A percentile compares a stretch with the other conserved stretches of the same genome.
Conservation (phyloP, 2,329 filamentous ascomycete species). For the Fusarium chaquense region DNA sequence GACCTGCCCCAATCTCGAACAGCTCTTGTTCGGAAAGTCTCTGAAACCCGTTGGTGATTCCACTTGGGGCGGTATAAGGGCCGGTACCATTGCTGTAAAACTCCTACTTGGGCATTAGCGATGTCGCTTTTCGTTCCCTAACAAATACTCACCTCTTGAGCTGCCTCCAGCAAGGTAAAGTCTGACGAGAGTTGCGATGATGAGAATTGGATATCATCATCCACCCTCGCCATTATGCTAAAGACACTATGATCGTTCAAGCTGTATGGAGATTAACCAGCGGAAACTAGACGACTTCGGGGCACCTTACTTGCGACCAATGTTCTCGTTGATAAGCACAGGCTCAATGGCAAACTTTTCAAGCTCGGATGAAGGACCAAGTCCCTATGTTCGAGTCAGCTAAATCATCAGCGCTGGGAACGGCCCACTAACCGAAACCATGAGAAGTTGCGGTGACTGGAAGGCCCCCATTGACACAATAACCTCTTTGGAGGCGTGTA, state of each 20-base stretch:
- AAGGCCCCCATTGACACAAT: slow-evolving; percentile 13
- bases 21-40: slow-evolving; percentile 8
- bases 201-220: not conserved
- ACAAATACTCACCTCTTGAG: not conserved
- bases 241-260: slow-evolving; percentile 18
- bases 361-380: not conserved
- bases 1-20: not conserved
- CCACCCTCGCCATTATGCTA: slow-evolving; percentile 17
- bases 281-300: fast-evolving
- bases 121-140: fast-evolving
- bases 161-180: not conserved
- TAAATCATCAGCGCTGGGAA: fast-evolving
- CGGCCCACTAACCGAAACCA: slow-evolving; percentile 1
- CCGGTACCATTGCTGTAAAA: slow-evolving; percentile 13
- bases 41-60: slow-evolving; percentile 15
- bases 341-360: slow-evolving; percentile 20
- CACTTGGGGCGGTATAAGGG: slow-evolving; percentile 4
- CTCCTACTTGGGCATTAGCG: not conserved
- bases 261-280: not conserved
- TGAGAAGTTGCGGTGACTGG: slow-evolving; percentile 12
- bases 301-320: slow-evolving; percentile 8
- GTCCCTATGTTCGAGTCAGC: not conserved
- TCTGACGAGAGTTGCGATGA: not conserved
- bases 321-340: slow-evolving; percentile 18
- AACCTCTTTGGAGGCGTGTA: slow-evolving; percentile 5